phyloP scores from a whole-genome alignment of 2,329 filamentous ascomycete genomes.

The Fusarium phyllophilum region DNA sequence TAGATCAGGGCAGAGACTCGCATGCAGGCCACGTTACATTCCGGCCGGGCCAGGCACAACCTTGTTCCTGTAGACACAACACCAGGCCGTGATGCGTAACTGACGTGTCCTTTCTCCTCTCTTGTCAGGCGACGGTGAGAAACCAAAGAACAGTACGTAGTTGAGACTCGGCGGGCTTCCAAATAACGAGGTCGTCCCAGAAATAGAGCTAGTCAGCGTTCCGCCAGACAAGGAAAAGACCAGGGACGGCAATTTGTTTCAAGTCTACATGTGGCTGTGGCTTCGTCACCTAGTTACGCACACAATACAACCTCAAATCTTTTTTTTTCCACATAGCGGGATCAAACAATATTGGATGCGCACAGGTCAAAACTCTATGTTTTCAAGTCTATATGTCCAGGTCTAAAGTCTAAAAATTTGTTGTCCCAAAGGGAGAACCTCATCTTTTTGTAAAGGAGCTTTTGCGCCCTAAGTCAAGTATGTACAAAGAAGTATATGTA shows the following conservation, averaged over 20 bases:
- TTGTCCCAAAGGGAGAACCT: conserved; percentile 7
- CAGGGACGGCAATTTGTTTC: conserved; percentile 8
- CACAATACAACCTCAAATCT: neutral
- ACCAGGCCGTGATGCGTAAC: conserved; percentile 23
- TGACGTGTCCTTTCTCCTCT: conserved; percentile 33
- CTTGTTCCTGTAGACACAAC: conserved; percentile 24
- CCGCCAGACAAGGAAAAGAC: conserved; percentile 2
- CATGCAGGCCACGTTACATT: conserved; percentile 15
- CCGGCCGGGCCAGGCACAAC: conserved; percentile 14
- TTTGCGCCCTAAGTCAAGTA: conserved; percentile 27
- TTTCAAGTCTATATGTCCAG: conserved; percentile 23
- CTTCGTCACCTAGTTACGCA: conserved; percentile 1
- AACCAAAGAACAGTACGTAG: neutral
- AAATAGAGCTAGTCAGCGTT: neutral
- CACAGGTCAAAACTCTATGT: conserved; percentile 24
- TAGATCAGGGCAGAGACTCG: neutral
- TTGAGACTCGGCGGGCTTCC: neutral
- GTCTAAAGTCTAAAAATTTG: conserved; percentile 26
- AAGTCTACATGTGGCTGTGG: conserved; percentile 21
- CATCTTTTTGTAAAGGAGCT: conserved; percentile 22
- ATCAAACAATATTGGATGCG: neutral
- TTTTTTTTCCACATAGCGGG: neutral
- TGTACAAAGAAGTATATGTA: conserved; percentile 44
- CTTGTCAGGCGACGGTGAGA: neutral
- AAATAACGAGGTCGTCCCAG: neutral